Evolutionary conservation across 2,329 filamentous ascomycete species (phyloP).

Genomic region (Plenodomus tracheiphilus): DNA sequence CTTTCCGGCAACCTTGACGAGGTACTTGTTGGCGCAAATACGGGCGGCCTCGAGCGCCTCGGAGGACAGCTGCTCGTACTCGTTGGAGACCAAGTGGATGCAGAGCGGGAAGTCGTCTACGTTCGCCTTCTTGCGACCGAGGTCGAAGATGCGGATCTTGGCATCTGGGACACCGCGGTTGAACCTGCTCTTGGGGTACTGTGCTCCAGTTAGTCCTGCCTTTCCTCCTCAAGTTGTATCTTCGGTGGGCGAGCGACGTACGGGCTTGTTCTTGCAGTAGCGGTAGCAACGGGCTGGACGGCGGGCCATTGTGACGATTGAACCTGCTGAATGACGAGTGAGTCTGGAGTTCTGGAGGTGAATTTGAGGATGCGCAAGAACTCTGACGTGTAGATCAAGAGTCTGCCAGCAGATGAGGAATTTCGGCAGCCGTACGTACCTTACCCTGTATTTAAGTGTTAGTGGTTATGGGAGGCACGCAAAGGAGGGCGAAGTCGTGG

Average conservation of each 20-base stretch:
- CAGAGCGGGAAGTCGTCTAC: slow-evolving; percentile 99
- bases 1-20: slow-evolving; percentile 70
- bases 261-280: slow-evolving; percentile 99
- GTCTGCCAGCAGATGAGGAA: slow-evolving; percentile 8
- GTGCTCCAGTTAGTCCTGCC: slow-evolving; percentile 55
- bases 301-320: slow-evolving; percentile 90
- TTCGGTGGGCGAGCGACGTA: slow-evolving; percentile 24
- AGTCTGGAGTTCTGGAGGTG: slow-evolving; percentile 32
- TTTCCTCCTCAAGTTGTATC: slow-evolving; percentile 20
- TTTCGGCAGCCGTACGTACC: slow-evolving; percentile 26
- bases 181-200: slow-evolving; percentile 99
- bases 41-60: slow-evolving; percentile 99
- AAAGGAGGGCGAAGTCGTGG: slow-evolving; percentile 17
- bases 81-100: slow-evolving; percentile 99
- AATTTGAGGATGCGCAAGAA: slow-evolving; percentile 10
- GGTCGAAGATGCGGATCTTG: slow-evolving; percentile 96
- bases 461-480: slow-evolving; percentile 21
- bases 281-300: slow-evolving; percentile 99
- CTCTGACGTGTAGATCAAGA: slow-evolving; percentile 15
- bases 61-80: slow-evolving; percentile 99
- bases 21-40: slow-evolving; percentile 99
- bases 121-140: slow-evolving; percentile 96
- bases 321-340: slow-evolving; percentile 54
- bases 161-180: slow-evolving; percentile 94
- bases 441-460: slow-evolving; percentile 38